Conservation (phyloP, 768 basidiomycete genomes). For the Phanerodontia chrysosporium region DNA sequence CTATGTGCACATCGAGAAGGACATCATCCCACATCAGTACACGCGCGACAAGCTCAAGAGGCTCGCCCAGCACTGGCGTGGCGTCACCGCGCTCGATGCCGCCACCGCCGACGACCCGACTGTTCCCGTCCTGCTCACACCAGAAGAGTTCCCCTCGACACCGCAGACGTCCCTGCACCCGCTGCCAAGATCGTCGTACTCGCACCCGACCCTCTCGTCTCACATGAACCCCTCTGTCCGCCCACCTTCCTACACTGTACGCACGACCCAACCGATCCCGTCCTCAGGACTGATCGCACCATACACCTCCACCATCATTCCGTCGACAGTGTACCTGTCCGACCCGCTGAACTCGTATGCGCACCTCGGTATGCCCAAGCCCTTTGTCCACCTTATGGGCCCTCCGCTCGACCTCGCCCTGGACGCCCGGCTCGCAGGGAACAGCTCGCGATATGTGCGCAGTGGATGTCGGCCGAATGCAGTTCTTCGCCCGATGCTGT, state of each 20-base stretch:
- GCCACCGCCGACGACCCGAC: conserved; percentile 22
- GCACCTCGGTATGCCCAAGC: conserved; percentile 80
- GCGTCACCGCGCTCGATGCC: conserved; percentile 52
- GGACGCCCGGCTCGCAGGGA: conserved; percentile 72
- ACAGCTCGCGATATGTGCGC: conserved; percentile 57
- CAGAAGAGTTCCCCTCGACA: conserved; percentile 20
- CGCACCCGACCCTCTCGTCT: conserved; percentile 33
- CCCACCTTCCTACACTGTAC: conserved; percentile 60
- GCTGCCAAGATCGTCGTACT: conserved; percentile 27
- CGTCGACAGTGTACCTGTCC: conserved; percentile 62
- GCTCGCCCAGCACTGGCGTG: conserved; percentile 64
- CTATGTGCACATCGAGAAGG: conserved; percentile 43
- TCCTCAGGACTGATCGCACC: conserved; percentile 57
- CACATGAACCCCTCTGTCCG: conserved; percentile 37
- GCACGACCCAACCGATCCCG: conserved; percentile 55
- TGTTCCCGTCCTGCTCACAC: conserved; percentile 32
- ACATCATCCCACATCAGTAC: conserved; percentile 39
- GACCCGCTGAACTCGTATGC: conserved; percentile 89
- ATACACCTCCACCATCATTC: conserved; percentile 58
- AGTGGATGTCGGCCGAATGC: conserved; percentile 53
- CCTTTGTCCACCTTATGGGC: conserved; percentile 74
- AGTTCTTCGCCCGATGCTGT: conserved; percentile 37
- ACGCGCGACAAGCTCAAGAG: conserved; percentile 48
- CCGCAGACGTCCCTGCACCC: conserved; percentile 28
- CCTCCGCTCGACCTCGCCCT: conserved; percentile 75